Evolutionary conservation across 495 filamentous ascomycete genomes (phyloP), one percentile per base, ranked within the genome.

Genomic region (Aspergillus baeticus): DNA sequence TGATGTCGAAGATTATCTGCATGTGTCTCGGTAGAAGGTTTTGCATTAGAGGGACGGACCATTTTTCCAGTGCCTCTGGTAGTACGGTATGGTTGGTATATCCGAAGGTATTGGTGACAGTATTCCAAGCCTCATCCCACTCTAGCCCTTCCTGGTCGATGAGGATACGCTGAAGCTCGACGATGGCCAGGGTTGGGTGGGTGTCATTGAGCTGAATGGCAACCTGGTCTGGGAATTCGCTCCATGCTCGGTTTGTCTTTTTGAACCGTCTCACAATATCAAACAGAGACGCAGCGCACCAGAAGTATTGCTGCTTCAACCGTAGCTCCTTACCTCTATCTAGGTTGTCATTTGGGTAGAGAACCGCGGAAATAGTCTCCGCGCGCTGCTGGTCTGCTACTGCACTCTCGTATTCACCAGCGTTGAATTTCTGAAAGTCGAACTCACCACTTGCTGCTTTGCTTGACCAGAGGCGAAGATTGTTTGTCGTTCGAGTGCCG

Each of bases 341-440:
- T 26, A 98, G 81, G 69, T 96, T 98, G 68, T 98, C 94, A 67
- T 98, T 98, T 6, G 94, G 94, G 63, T 98, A 98, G 18, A 98
- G 77, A 31, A 98, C 94, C 10, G 95, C 95, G 35, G 92, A 96
- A 71, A 98, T 98, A 39, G 95, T 97, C 77, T 98, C 94, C 2
- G 94, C 94, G 15, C 86, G 84, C 72, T 98, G 94, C 69, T 97
- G 91, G 65, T 98, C 95, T 10, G 88, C 89, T 18, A 98, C 95
- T 23, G 94, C 94, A 74, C 87, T 94, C 70, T 98, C 94, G 70
- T 98, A 98, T 57, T 98, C 92, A 35, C 94, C 94, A 22, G 86
- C 91, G 72, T 98, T 98, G 87, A 98, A 98, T 69, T 97, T 98
- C 64, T 96, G 92, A 80, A 98, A 98, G 73, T 98, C 92, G 59